Percentiles rank a stretch among this genome's conserved stretches.
Conservation (phyloP, 371 early-diverging fungal genomes). For the Syncephalis plumigaleata region DNA sequence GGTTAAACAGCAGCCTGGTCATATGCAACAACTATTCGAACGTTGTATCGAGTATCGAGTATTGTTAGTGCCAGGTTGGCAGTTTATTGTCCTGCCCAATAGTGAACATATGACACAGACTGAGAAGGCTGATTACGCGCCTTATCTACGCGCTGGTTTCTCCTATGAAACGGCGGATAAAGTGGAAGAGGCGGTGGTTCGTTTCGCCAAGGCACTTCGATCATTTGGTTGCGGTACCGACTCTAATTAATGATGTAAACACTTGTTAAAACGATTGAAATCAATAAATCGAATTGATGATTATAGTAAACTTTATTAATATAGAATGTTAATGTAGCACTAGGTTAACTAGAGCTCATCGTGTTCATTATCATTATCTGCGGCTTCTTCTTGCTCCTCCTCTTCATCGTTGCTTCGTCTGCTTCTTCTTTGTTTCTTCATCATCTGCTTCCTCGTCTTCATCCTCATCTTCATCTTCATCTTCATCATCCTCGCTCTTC, state of each 20-base stretch:
- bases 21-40: conserved; percentile 12
- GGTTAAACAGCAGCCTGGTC: no score
- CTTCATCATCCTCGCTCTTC: conserved; percentile 14
- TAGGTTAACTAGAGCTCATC: no score
- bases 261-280: no score
- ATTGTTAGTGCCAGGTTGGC: conserved; percentile 39
- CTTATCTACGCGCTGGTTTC: conserved; percentile 34
- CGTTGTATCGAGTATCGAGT: conserved; percentile 25
- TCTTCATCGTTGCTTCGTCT: no score
- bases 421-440: no score
- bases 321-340: no score
- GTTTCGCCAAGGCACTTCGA: conserved; percentile 17
- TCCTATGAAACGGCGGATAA: conserved; percentile 29
- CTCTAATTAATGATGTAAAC: no score
- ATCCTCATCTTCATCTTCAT: conserved; percentile 11
- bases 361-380: no score
- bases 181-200: conserved; percentile 25
- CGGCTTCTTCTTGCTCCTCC: no score
- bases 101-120: conserved; percentile 5
- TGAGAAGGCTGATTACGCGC: conserved; percentile 17
- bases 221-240: no score
- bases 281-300: no score
- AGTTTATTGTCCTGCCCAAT: conserved; percentile 15
- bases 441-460: conserved; percentile 16
- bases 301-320: no score